phyloP scores from a whole-genome alignment of 176 grass and related monocot species.

The Rhynchospora tenuis region DNA sequence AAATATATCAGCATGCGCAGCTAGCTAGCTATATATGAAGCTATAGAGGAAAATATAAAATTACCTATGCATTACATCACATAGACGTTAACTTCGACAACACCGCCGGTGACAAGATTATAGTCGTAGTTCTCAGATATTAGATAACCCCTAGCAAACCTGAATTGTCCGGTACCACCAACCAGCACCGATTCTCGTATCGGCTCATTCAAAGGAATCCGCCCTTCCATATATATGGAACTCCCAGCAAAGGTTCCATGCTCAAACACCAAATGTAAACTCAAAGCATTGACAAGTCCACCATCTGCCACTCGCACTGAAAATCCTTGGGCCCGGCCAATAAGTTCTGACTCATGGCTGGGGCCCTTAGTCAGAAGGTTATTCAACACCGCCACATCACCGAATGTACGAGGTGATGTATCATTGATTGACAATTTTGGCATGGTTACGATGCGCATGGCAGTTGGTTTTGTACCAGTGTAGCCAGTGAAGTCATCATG shows the following conservation, averaged over 20 bases:
- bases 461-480: conserved; percentile 11
- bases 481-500: conserved; percentile 26
- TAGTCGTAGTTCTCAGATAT: conserved; percentile 39
- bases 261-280: conserved; percentile 31
- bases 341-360: neutral
- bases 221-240: conserved; percentile 22
- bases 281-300: conserved; percentile 36
- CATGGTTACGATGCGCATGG: conserved; percentile 14
- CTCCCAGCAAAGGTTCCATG: conserved; percentile 37
- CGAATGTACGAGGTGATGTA: no score
- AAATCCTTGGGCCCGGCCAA: neutral
- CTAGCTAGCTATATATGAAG: no score
- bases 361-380: neutral
- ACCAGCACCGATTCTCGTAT: conserved; percentile 44
- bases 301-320: conserved; percentile 23
- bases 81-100: conserved; percentile 48
- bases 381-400: no score
- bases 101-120: conserved; percentile 32
- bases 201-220: conserved; percentile 27
- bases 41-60: no score
- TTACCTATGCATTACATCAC: neutral
- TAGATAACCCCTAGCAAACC: conserved; percentile 34
- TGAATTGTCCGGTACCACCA: conserved; percentile 44
- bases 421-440: no score
- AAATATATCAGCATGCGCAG: no score